Percentiles rank a stretch among this genome's conserved stretches.
These are phyloP conservation scores for Sordaria brevicollis DNA, from an alignment of 495 filamentous ascomycete species.

Conservation along the genomic window DNA sequence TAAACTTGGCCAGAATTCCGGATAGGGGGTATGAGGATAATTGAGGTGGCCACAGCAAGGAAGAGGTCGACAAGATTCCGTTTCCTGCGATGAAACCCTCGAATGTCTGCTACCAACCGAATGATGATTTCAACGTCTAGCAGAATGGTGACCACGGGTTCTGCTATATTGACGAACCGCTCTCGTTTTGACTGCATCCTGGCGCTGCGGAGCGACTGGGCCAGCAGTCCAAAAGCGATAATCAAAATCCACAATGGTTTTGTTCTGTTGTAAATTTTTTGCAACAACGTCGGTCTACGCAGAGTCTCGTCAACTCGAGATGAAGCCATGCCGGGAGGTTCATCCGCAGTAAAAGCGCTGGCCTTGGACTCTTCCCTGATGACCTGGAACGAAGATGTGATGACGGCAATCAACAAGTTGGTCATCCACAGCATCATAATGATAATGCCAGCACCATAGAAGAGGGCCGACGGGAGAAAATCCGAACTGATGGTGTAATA, in stretches of 20 bases:
- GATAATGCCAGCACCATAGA: slow-evolving; percentile 77
- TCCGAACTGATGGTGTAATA: slow-evolving; percentile 89
- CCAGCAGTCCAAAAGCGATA: slow-evolving; percentile 66
- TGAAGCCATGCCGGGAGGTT: slow-evolving; percentile 24
- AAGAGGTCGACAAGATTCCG: slow-evolving; percentile 72
- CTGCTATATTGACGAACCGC: slow-evolving; percentile 48
- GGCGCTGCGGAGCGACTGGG: slow-evolving; percentile 66
- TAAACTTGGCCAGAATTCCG: slow-evolving; percentile 67
- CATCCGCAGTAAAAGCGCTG: slow-evolving; percentile 80
- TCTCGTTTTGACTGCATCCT: slow-evolving; percentile 50
- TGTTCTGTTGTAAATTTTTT: slow-evolving; percentile 60
- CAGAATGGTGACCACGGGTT: slow-evolving; percentile 67
- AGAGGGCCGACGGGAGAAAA: slow-evolving; percentile 73
- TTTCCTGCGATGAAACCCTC: slow-evolving; percentile 58
- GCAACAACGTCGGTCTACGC: slow-evolving; percentile 45
- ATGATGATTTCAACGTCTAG: slow-evolving; percentile 75
- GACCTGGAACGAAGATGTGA: slow-evolving; percentile 96
- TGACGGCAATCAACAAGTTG: slow-evolving; percentile 94
- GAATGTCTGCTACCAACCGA: slow-evolving; percentile 69
- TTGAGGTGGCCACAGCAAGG: slow-evolving; percentile 66
- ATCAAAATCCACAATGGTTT: slow-evolving; percentile 70
- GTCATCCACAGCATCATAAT: slow-evolving; percentile 95
- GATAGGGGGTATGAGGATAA: slow-evolving; percentile 81
- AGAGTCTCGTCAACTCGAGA: neutral
- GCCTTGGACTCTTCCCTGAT: slow-evolving; percentile 93